A percentile compares a stretch with the other conserved stretches of the same genome.
Conservation (phyloP, 495 filamentous ascomycete genomes). For the Penicillium simplicissimum region DNA sequence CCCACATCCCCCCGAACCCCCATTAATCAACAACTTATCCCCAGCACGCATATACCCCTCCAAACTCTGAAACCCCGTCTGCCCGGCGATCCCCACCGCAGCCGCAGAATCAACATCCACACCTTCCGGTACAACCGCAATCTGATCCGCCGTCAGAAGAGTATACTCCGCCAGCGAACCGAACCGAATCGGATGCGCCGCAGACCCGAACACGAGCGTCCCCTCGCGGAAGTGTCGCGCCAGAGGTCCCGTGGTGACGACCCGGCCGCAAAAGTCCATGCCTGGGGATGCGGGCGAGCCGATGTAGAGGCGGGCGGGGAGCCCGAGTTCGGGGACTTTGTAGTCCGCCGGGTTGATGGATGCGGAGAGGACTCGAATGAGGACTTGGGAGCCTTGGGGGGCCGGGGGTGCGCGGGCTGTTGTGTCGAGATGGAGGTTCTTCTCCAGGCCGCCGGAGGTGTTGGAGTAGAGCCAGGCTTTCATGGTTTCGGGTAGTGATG, state of each 20-base stretch:
- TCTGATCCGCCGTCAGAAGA: constrained; percentile 19
- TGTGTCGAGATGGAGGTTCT: constrained; percentile 54
- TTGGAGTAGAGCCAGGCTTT: constrained; percentile 61
- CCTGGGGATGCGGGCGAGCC: constrained; percentile 56
- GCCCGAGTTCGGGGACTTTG: constrained; percentile 60
- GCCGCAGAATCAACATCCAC: constrained; percentile 53
- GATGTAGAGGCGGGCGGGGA: constrained; percentile 42
- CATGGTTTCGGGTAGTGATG: constrained; percentile 47
- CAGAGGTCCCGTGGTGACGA: constrained; percentile 45
- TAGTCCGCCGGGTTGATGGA: constrained; percentile 71
- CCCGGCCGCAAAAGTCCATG: constrained; percentile 63
- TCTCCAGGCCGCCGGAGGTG: constrained; percentile 52
- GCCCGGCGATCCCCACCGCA: constrained; percentile 54
- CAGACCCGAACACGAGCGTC: constrained; percentile 58
- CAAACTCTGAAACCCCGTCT: constrained; percentile 61
- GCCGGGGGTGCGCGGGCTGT: constrained; percentile 43
- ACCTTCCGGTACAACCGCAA: constrained; percentile 49
- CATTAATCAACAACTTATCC: constrained; percentile 66
- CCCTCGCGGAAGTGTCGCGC: constrained; percentile 45
- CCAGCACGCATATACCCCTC: constrained; percentile 53
- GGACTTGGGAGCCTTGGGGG: constrained; percentile 44
- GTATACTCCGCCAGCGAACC: constrained; percentile 61
- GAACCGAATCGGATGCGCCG: constrained; percentile 38
- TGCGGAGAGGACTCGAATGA: constrained; percentile 57
- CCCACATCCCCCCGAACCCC: constrained; percentile 64